Percentiles rank a stretch among this genome's conserved stretches.
These are phyloP conservation scores for Penicillium sumatraense DNA, from an alignment of 2,329 filamentous ascomycete species.

Conservation along the genomic window DNA sequence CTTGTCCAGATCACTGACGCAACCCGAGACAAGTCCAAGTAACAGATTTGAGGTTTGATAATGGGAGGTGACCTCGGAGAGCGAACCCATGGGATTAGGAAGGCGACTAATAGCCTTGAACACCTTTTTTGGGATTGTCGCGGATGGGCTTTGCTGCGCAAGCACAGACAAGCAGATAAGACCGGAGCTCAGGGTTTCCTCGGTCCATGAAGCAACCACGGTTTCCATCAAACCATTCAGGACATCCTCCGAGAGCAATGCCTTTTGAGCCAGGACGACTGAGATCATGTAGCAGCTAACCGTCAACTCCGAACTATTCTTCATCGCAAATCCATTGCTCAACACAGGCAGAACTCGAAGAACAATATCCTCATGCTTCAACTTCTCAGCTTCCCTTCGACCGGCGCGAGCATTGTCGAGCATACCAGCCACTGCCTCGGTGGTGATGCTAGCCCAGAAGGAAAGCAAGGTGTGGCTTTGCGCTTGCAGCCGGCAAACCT, in stretches of 20 bases:
- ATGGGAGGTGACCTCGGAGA: slow-evolving; percentile 40
- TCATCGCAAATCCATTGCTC: slow-evolving; percentile 76
- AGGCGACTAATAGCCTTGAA: slow-evolving; percentile 57
- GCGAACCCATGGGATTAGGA: slow-evolving; percentile 35
- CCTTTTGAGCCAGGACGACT: slow-evolving; percentile 82
- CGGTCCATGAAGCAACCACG: slow-evolving; percentile 75
- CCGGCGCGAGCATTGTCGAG: slow-evolving; percentile 78
- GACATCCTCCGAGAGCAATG: slow-evolving; percentile 75
- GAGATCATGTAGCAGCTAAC: slow-evolving; percentile 91
- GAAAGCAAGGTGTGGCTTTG: slow-evolving; percentile 78
- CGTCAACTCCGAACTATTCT: slow-evolving; percentile 76
- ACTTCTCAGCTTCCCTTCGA: slow-evolving; percentile 72
- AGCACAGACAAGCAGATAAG: slow-evolving; percentile 81
- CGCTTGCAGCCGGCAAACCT: slow-evolving; percentile 71
- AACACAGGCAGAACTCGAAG: slow-evolving; percentile 71
- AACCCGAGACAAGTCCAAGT: slow-evolving; percentile 43
- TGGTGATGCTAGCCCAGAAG: slow-evolving; percentile 89
- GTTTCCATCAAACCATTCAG: slow-evolving; percentile 91
- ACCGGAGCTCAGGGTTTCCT: slow-evolving; percentile 72
- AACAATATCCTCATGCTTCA: slow-evolving; percentile 79
- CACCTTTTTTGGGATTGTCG: slow-evolving; percentile 71
- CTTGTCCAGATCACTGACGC: slow-evolving; percentile 37
- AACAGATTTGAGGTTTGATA: slow-evolving; percentile 41
- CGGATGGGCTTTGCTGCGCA: slow-evolving; percentile 75
- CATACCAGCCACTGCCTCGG: slow-evolving; percentile 82